Percentiles rank a stretch among this genome's conserved stretches.
Conservation (phyloP, 2,329 filamentous ascomycete species). For the Acephala macrosclerotiorum region DNA sequence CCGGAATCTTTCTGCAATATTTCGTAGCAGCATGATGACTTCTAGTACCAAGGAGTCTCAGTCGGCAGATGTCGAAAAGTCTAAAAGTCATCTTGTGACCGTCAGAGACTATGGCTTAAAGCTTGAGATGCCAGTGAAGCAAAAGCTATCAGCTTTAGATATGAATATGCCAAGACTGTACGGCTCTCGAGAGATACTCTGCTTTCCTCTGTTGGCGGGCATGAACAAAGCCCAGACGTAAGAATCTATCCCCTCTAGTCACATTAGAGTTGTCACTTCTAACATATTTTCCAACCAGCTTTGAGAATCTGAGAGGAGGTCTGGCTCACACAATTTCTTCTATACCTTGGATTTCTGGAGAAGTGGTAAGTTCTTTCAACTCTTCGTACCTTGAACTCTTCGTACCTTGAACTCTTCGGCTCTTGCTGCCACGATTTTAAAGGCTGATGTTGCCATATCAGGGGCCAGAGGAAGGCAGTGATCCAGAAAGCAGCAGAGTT, state of each 20-base stretch:
- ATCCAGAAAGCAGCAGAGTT: conserved; percentile 20
- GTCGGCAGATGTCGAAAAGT: background rate
- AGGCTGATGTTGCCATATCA: background rate
- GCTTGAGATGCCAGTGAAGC: conserved; percentile 13
- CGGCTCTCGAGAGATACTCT: conserved; percentile 28
- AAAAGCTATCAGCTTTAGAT: conserved; percentile 28
- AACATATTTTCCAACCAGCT: conserved; percentile 9
- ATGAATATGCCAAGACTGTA: conserved; percentile 32
- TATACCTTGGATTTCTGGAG: conserved; percentile 31
- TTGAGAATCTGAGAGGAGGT: conserved; percentile 21
- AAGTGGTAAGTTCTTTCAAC: conserved; percentile 21
- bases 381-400: background rate
- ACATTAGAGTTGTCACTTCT: background rate
- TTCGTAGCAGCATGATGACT: conserved; percentile 2
- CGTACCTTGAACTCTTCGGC: background rate
- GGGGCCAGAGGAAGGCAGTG: conserved; percentile 25
- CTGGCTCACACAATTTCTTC: conserved; percentile 28
- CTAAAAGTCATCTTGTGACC: conserved; percentile 19
- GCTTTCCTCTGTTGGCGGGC: conserved; percentile 22
- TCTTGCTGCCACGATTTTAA: background rate
- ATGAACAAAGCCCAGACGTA: conserved; percentile 24
- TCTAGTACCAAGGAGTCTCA: background rate
- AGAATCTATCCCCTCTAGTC: background rate
- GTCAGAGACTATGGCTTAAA: conserved; percentile 22
- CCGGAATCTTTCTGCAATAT: background rate